These are phyloP conservation scores for Termitomyces sp. DNA, from an alignment of 768 basidiomycete species.

Conservation along the genomic window DNA sequence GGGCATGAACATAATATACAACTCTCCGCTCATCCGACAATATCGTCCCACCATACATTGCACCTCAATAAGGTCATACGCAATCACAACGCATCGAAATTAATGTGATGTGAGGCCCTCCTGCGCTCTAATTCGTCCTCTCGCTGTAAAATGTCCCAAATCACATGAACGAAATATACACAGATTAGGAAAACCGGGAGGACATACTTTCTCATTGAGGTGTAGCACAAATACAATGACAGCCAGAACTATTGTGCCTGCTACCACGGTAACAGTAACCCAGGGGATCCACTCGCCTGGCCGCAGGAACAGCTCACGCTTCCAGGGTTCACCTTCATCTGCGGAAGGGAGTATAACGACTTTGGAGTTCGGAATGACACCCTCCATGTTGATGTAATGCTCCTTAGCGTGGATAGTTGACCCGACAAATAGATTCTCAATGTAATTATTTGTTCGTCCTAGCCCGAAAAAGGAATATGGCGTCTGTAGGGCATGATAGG, in stretches of 20 bases:
- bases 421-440: constrained; percentile 97
- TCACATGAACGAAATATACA: constrained; percentile 5
- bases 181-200: constrained; percentile 1
- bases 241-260: constrained; percentile 68
- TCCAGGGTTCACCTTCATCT: constrained; percentile 65
- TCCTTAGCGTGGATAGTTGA: constrained; percentile 69
- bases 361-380: constrained; percentile 96
- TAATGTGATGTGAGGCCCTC: constrained; percentile 90
- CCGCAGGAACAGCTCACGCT: constrained; percentile 81
- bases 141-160: constrained; percentile 44
- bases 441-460: constrained; percentile 98
- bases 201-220: constrained; percentile 84
- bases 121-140: constrained; percentile 93
- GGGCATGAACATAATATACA: constrained; percentile 15
- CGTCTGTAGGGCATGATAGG: constrained; percentile 85
- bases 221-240: constrained; percentile 85
- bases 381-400: constrained; percentile 92
- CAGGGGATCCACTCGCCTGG: constrained; percentile 98
- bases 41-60: background rate
- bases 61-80: background rate
- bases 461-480: constrained; percentile 97
- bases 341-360: constrained; percentile 87
- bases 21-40: background rate
- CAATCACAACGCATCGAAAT: constrained; percentile 87
- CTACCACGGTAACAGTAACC: constrained; percentile 88